phyloP scores from a whole-genome alignment of 1,284 basidiomycete genomes.

The Fomitopsis palustris region DNA sequence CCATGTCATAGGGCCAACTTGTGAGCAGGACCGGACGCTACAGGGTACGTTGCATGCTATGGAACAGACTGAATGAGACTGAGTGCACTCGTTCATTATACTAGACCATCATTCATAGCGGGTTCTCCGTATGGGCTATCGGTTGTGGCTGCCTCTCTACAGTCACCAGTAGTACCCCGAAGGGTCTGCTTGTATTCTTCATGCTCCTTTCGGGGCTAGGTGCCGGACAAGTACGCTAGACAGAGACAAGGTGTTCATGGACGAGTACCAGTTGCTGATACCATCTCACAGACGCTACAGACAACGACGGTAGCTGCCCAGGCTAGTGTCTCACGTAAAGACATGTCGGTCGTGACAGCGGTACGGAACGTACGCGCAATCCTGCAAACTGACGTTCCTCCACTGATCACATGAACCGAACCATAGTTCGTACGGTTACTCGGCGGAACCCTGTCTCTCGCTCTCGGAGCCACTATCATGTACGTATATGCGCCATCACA shows the following conservation, averaged over 20 bases:
- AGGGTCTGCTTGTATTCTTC: conserved; percentile 57
- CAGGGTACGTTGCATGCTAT: conserved; percentile 32
- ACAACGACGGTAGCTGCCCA: conserved; percentile 68
- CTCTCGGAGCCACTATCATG: conserved; percentile 58
- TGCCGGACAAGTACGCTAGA: conserved; percentile 51
- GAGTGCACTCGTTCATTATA: not conserved
- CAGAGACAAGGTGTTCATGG: no score
- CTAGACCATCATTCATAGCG: conserved; percentile 57
- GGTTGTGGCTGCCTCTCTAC: conserved; percentile 69
- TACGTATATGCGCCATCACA: conserved; percentile 18
- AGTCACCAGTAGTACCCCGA: conserved; percentile 44
- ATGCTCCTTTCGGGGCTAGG: conserved; percentile 70
- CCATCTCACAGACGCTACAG: conserved; percentile 44
- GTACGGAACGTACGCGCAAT: conserved; percentile 51
- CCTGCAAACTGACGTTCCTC: not conserved
- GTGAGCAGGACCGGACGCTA: conserved; percentile 68
- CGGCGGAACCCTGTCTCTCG: conserved; percentile 61
- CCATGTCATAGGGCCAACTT: conserved; percentile 19
- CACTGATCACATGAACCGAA: not conserved
- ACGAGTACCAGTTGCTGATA: no score
- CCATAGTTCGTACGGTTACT: conserved; percentile 58
- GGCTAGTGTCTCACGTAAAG: conserved; percentile 59
- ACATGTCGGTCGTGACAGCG: conserved; percentile 71
- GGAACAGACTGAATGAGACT: not conserved
- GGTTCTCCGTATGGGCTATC: conserved; percentile 69